Evolutionary conservation across 345 rosid species (phyloP), one percentile per base, ranked within the genome.

Genomic region (Heritiera littoralis): DNA sequence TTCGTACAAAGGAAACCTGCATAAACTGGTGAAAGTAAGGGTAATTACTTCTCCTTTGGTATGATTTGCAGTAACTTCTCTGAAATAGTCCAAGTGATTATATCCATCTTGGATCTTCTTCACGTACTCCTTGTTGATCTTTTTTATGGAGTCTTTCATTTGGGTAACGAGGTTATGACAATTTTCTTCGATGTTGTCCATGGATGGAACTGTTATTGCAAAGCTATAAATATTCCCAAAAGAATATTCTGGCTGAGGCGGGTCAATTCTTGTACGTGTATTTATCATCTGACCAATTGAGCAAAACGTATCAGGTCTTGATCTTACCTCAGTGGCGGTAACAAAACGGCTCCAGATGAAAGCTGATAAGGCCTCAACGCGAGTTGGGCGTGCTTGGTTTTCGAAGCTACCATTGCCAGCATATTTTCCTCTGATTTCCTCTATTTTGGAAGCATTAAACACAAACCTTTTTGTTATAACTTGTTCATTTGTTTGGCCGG

Each of bases 391-490:
- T 72, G 61, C 72, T 17, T 58, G 40, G n/a, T 20, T 70, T 23
- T 6, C 55, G 1, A 46, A 13, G 41, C 14, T 10, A 14, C 43
- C 14, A 41, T 23, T 43, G 8, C n/a, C 14, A 0, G 74, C 30
- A 17, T 75, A 80, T 71, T 77, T 78, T 7, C 28, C 77, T 68
- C 74, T 84, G 6, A 84, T 58, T 14, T 51, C 76, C 32, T 70
- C 81, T 13, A 80, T 63, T 75, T 52, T 73, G 2, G 74, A 12
- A 23, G 81, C 77, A 9, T 52, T 49, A 48, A 88, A 86, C 35
- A 75, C 41, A n/a, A 86, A 85, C 55, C 80, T 82, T 68, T 76
- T 87, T 9, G 86, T 74, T 6, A 58, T 73, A 30, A 84, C 18
- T 55, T 77, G 74, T 46, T 83, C 82, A 4, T 61, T 78, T 4